Evolutionary conservation across 108 stramenopile species (phyloP), one percentile per base, ranked within the genome.

Genomic region (Cyclotella baltica): DNA sequence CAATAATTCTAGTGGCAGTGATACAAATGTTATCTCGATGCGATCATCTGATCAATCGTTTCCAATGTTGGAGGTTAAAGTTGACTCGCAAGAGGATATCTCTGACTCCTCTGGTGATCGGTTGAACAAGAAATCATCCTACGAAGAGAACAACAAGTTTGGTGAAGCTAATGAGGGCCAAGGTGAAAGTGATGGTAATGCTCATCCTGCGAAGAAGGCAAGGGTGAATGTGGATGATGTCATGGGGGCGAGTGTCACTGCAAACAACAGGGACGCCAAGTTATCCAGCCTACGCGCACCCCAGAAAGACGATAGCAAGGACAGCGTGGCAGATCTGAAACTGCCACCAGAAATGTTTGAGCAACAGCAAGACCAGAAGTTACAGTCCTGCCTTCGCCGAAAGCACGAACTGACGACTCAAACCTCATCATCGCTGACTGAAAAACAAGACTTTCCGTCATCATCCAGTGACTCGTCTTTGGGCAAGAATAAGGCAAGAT

Each of bases 191-290:
- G 40, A 43, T 13, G 13, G 13, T 43, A 13, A 13, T 11, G 40
- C 13, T 6, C 40, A 6, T 43, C 13, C 40, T 13, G 40, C 40
- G 40, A 43, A 73, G 48, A 72, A 56, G 46, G 31, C 15, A 5
- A 75, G 47, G 52, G 19, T 46, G 6, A 87, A 86, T 36, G 92
- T 85, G 69, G 93, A 94, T 75, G 93, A 94, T 75, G 93, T 94
- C 35, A 92, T 86, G 63, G 93, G 93, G 23, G 91, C 84, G 1
- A 86, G 80, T 18, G 93, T 94, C 11, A 94, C 93, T 19, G 90
- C 91, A 0, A 94, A 94, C 66, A 94, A 94, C 76, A 91, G 91
- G 0, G 78, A 74, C 18, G 93, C 93, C 22, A 80, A 91, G 59
- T 76, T 94, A 2, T 91, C 90, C 11, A 89, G 88, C 8, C 62